These are phyloP conservation scores for Ascochyta lentis DNA, from an alignment of 2,329 filamentous ascomycete genomes.

Conservation along the genomic window DNA sequence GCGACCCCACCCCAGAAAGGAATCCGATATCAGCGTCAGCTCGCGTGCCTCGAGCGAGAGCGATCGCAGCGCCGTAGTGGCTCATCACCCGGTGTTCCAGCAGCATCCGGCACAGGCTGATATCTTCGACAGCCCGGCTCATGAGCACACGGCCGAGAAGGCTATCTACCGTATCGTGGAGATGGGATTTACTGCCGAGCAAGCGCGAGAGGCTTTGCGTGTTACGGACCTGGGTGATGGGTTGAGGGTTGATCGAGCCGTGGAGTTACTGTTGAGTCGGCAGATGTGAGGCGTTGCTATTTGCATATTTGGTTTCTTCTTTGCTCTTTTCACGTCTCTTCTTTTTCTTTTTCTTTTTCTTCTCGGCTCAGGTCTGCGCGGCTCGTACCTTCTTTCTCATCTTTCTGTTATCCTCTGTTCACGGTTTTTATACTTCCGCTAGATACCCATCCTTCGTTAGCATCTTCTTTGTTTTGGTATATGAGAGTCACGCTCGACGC, in stretches of 20 bases:
- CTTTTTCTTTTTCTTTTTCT: no score
- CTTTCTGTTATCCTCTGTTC: no score
- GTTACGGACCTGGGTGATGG: slow-evolving; percentile 67
- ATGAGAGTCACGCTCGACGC: no score
- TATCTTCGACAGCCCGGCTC: slow-evolving; percentile 43
- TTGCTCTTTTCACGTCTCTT: no score
- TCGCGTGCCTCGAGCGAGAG: slow-evolving; percentile 8
- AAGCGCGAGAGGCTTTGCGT: slow-evolving; percentile 64
- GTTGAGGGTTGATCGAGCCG: slow-evolving; percentile 63
- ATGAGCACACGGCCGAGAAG: slow-evolving; percentile 61
- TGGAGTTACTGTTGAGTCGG: slow-evolving; percentile 58
- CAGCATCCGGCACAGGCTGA: slow-evolving; percentile 44
- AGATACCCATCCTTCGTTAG: slow-evolving; percentile 15
- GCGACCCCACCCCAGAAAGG: neutral
- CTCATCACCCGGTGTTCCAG: slow-evolving; percentile 25
- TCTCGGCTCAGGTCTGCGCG: no score
- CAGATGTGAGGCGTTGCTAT: neutral
- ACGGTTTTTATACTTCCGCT: slow-evolving; percentile 1
- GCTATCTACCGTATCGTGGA: slow-evolving; percentile 65
- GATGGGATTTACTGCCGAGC: slow-evolving; percentile 63
- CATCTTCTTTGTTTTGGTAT: neutral
- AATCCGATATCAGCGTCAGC: slow-evolving; percentile 3
- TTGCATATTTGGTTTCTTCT: neutral
- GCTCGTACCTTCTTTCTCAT: no score
- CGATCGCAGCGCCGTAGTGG: slow-evolving; percentile 8